Evolutionary conservation across 2,329 filamentous ascomycete species (phyloP), one percentile per base, ranked within the genome.

Genomic region (Fonsecaea monophora): DNA sequence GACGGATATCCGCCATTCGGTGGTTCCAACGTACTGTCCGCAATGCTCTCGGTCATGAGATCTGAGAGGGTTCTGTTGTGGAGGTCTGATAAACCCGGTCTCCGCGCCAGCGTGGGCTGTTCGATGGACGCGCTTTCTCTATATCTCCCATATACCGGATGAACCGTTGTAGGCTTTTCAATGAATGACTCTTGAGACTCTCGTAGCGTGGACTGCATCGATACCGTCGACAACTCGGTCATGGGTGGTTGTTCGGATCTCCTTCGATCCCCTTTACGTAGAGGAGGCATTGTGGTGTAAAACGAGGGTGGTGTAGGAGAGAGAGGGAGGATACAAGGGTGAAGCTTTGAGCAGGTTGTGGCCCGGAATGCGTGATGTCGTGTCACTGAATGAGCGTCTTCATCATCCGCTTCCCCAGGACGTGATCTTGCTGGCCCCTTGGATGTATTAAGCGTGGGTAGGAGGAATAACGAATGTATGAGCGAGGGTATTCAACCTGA

Each of bases 221-320:
- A 68, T 15, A 61, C 54, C 0, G 63, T 62, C 34, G 66, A 66
- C 59, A 66, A 65, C 61, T 70, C 68, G n/a, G 54, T 65, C 68
- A 70, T 70, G n/a, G 65, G 66, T 37, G 66, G 56, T 35, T 58
- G 56, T 32, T 62, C 54, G 32, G 34, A 38, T 61, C 62, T 61
- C 59, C 68, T 58, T 45, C 57, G 60, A 56, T 71, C 70, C 35
- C 37, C 48, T 65, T 71, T 71, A 35, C 68, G 70, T 59, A 70
- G 53, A 62, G 65, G 70, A 67, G 70, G 70, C 70, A 71, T 71
- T 53, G 53, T 68, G 69, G 25, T 25, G 58, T 60, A 48, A 48
- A 64, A 50, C 21, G 66, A 54, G 57, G 61, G 25, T 45, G 45
- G 34, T 60, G 38, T 30, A 18, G 21, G 15, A 12, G 37, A 13